Evolutionary conservation across 345 rosid genomes (phyloP).

Genomic region (Corchorus capsularis): DNA sequence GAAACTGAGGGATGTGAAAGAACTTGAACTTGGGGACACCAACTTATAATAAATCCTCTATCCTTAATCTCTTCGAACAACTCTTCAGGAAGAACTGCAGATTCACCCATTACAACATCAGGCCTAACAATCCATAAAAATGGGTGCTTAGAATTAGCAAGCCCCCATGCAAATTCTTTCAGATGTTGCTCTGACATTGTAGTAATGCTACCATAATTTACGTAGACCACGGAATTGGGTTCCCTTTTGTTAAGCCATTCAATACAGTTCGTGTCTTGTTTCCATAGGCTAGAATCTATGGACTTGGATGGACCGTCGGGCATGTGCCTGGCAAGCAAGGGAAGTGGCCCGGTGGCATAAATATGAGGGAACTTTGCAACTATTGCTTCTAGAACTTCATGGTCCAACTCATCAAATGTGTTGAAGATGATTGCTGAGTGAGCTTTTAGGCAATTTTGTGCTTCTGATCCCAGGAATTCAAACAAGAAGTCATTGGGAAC

Average conservation of each 20-base stretch:
- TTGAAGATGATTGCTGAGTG: constrained; percentile 27
- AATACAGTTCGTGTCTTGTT: constrained; percentile 24
- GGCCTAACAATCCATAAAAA: constrained; percentile 40
- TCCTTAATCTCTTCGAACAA: constrained; percentile 27
- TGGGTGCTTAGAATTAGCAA: too few species aligned
- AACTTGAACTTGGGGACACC: constrained; percentile 37
- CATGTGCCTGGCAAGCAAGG: constrained; percentile 14
- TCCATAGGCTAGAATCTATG: constrained; percentile 25
- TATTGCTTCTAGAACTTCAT: constrained; percentile 25
- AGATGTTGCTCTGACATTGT: constrained; percentile 27
- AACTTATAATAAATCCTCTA: constrained; percentile 33
- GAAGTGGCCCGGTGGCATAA: constrained; percentile 28
- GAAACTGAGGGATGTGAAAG: constrained; percentile 34
- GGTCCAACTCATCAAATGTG: constrained; percentile 30
- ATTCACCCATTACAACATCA: constrained; percentile 31
- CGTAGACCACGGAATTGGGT: constrained; percentile 26
- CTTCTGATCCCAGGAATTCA: constrained; percentile 27
- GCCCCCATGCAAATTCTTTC: constrained; percentile 44
- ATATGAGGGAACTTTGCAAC: constrained; percentile 24
- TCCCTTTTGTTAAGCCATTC: constrained; percentile 26
- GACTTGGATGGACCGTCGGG: constrained; percentile 5
- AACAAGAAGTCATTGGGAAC: too few species aligned
- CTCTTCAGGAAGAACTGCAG: constrained; percentile 27
- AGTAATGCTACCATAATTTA: constrained; percentile 27
- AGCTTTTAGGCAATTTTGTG: constrained; percentile 20